Evolutionary conservation across 1,284 basidiomycete species (phyloP), one percentile per base, ranked within the genome.

Genomic region (Sutorius eximius): DNA sequence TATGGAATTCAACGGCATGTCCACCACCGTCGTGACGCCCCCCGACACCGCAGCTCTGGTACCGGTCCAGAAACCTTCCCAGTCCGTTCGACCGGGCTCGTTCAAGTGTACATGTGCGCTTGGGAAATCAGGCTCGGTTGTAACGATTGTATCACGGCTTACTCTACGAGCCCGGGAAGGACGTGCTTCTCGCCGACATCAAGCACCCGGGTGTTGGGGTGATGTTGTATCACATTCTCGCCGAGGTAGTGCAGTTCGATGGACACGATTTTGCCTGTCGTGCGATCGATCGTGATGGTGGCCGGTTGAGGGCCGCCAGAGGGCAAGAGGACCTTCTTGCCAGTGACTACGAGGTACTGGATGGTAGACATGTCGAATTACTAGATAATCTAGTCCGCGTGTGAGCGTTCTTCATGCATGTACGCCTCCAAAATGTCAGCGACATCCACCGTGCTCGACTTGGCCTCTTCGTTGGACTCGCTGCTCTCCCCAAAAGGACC

Each of bases 1-100:
- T 53, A 97, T 92, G 4, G 93, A 95, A 73, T 97, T 97, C 53
- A 97, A 77, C 1, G 95, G 95, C 95, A 97, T 97, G 72, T 97
- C 95, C 33, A 97, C 86, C 40, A 97, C 75, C 1, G 92, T 93
- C 5, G 95, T 97, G 27, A 97, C 84, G 11, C 95, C 95, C 18
- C 95, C 95, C 1, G 91, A 89, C 2, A 86, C 82, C 1, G 95
- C 95, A 18, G 95, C 95, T 54, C 80, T 75, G 0, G 95, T 97
- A 9, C 94, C 95, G 0, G 93, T 93, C 72, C 80, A 85, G 70
- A 97, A 97, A 0, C 95, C 95, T 69, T 98, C 95, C 95, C 95
- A 97, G 57, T 88, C 85, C 3, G 91, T 92, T 15, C 92, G 81
- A 10, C 94, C 95, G 5, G 95, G 94, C 66, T 96, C 92, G 72